Evolutionary conservation across 2,329 filamentous ascomycete species (phyloP), one percentile per base, ranked within the genome.

Genomic region (Cercospora sesami): DNA sequence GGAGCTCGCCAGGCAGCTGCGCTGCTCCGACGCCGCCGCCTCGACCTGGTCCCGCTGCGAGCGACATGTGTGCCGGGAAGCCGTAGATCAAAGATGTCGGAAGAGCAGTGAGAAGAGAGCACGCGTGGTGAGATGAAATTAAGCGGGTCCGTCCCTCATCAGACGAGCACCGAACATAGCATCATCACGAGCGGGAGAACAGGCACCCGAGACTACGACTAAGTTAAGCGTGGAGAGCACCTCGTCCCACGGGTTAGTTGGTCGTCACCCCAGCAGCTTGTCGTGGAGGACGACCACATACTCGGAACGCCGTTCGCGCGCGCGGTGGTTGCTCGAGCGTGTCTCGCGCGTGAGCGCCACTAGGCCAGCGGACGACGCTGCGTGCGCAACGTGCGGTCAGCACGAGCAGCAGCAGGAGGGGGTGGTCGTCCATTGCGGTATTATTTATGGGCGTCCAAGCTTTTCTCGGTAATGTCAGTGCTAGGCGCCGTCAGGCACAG

Each of bases 21-120:
- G 65, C 53, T 33, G 63, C 63, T 69, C 66, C 75, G 33, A 7
- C 78, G 66, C 78, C 78, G 71, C 84, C 79, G 48, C 80, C 87
- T 69, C 85, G 82, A 65, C 87, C 87, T 58, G 87, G 87, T 26
- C 87, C 87, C 61, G 87, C 86, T 68, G 86, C 86, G 60, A 89
- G 81, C 53, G 87, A 86, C 87, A 89, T 90, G 14, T n/a, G 53
- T 31, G 53, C 26, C 26, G 53, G 53, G 26, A 14, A 28, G 12
- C 26, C 26, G 26, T 33, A 26, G 28, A 30, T 18, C 53, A 58
- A 7, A 58, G 28, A 16, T 30, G 53, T 30, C 28, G 53, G 6
- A 12, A 31, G 53, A 31, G 53, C 26, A 58, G 14, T 5, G 53
- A 30, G 30, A 58, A 58, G 53, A 30, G 53, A 30, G 53, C 26